Conservation (phyloP, 2,329 filamentous ascomycete species). For the Aspergillus pseudoglaucus region DNA sequence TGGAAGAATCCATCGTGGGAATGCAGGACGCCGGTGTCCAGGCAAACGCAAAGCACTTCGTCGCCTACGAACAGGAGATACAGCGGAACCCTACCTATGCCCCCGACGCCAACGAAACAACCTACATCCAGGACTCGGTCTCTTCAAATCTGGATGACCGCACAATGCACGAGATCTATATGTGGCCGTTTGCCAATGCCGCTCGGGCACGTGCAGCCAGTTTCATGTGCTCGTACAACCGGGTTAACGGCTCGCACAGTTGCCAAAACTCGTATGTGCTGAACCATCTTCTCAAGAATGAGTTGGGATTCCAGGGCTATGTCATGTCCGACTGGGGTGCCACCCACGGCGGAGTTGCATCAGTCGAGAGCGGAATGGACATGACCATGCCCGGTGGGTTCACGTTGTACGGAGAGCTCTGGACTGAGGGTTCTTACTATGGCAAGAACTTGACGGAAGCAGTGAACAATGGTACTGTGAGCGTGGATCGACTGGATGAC, state of each 20-base stretch:
- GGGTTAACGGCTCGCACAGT: conserved; percentile 43
- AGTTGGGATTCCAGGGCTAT: conserved; percentile 47
- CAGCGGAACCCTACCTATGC: conserved; percentile 29
- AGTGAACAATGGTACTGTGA: conserved; percentile 35
- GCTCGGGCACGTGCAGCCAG: conserved; percentile 57
- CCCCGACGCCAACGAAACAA: conserved; percentile 29
- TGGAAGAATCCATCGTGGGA: conserved; percentile 46
- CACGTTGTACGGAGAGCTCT: conserved; percentile 26
- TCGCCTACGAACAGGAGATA: conserved; percentile 64
- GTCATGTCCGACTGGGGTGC: conserved; percentile 42
- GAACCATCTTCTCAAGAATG: conserved; percentile 44
- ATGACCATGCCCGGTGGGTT: conserved; percentile 19
- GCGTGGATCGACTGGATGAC: conserved; percentile 38
- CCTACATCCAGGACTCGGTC: conserved; percentile 22
- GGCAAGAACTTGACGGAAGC: conserved; percentile 12
- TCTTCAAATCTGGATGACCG: conserved; percentile 60
- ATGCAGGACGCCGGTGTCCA: conserved; percentile 49
- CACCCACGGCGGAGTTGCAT: conserved; percentile 39
- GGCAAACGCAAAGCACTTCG: conserved; percentile 31
- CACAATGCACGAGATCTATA: conserved; percentile 67
- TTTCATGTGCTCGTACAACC: conserved; percentile 44
- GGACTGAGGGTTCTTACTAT: conserved; percentile 29
- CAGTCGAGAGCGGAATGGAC: conserved; percentile 43
- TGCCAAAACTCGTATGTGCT: conserved; percentile 44
- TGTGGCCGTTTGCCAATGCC: conserved; percentile 72